phyloP scores from a whole-genome alignment of 2,329 filamentous ascomycete species.

The Colletotrichum caudatum region DNA sequence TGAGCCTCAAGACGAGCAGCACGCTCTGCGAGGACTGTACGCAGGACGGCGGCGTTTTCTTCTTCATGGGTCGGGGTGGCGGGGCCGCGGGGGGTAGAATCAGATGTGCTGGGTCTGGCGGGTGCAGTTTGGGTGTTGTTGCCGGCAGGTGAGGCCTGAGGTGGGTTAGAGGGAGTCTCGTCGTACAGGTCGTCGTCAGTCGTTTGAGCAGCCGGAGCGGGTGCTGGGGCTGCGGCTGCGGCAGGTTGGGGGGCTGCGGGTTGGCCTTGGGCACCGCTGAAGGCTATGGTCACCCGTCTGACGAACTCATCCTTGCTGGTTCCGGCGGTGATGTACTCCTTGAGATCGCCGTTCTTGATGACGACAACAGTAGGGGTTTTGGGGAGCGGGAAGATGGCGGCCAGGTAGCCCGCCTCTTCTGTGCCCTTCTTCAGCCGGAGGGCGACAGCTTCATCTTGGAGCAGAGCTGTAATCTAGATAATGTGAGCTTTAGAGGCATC shows the following conservation, averaged over 20 bases:
- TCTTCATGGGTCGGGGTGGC: constrained; percentile 44
- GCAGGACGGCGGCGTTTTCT: constrained; percentile 43
- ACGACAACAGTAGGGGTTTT: constrained; percentile 83
- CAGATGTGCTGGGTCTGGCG: constrained; percentile 40
- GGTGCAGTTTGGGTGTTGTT: constrained; percentile 16
- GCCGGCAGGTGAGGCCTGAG: background rate
- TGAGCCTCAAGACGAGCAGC: constrained; percentile 58
- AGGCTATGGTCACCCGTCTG: constrained; percentile 61
- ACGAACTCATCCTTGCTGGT: constrained; percentile 75
- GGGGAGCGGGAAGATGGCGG: constrained; percentile 84
- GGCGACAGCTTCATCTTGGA: constrained; percentile 68
- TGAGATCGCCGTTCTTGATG: constrained; percentile 82
- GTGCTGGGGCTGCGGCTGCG: constrained; percentile 5
- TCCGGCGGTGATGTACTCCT: constrained; percentile 79
- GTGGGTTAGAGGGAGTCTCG: constrained; percentile 14
- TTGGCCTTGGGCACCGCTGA: constrained; percentile 27
- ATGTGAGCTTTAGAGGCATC: background rate
- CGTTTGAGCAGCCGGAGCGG: background rate
- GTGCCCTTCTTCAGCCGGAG: constrained; percentile 79
- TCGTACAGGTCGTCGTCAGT: constrained; percentile 22
- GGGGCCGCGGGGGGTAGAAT: constrained; percentile 46
- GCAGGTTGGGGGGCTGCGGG: constrained; percentile 2
- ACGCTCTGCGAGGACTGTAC: constrained; percentile 63
- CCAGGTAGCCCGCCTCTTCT: constrained; percentile 83
- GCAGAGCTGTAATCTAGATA: constrained; percentile 15